These are phyloP conservation scores for Saccharum spontaneum DNA, from an alignment of 176 grass and related monocot genomes.

Conservation along the genomic window DNA sequence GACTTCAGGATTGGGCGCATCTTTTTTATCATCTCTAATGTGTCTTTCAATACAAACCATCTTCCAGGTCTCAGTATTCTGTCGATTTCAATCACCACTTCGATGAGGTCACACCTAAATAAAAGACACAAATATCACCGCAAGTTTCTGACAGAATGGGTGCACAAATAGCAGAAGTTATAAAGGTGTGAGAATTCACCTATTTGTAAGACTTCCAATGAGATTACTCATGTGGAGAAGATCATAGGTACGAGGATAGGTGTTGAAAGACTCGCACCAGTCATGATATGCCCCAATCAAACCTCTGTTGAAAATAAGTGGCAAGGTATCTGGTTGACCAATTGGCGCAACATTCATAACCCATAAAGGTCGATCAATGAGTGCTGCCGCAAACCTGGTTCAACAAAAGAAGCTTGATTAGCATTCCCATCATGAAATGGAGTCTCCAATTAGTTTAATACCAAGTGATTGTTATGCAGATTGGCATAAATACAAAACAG, in stretches of 20 bases:
- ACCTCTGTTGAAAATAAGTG: conserved; percentile 74
- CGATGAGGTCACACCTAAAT: conserved; percentile 70
- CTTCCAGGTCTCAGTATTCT: conserved; percentile 83
- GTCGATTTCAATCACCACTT: conserved; percentile 78
- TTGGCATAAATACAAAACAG: neutral
- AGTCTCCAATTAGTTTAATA: conserved; percentile 4
- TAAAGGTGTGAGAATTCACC: conserved; percentile 37
- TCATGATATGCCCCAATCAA: conserved; percentile 91
- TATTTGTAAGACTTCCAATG: conserved; percentile 58
- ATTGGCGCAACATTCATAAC: conserved; percentile 78
- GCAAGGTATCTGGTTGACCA: conserved; percentile 58
- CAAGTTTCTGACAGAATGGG: neutral
- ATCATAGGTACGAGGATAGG: conserved; percentile 96
- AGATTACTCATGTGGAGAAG: conserved; percentile 77
- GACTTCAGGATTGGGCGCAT: conserved; percentile 61
- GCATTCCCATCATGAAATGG: neutral
- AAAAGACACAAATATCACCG: neutral
- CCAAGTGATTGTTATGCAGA: neutral
- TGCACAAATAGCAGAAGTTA: neutral
- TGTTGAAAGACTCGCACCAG: conserved; percentile 93
- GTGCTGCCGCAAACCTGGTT: conserved; percentile 82
- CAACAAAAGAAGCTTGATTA: conserved; percentile 33
- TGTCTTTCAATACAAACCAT: conserved; percentile 87
- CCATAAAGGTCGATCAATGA: conserved; percentile 78
- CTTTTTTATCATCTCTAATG: conserved; percentile 57